Conservation (phyloP, 345 rosid species). For the Camelina laxa region DNA sequence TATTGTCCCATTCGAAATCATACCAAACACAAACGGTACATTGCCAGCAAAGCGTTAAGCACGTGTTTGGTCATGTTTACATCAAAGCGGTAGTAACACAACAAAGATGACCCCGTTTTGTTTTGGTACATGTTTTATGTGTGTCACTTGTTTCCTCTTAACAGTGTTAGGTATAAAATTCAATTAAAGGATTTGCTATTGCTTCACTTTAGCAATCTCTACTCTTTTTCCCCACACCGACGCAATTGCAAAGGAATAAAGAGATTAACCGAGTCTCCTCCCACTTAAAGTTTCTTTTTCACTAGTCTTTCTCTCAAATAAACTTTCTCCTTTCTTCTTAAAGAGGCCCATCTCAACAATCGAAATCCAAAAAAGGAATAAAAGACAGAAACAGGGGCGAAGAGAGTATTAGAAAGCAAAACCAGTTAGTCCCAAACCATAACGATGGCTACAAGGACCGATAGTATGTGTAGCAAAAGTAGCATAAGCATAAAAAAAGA, state of each 20-base stretch:
- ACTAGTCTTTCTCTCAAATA: background rate
- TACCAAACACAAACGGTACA: conserved; percentile 16
- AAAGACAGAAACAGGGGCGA: background rate
- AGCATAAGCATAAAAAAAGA: conserved; percentile 27
- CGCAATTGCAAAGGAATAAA: background rate
- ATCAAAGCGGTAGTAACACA: background rate
- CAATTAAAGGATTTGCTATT: background rate
- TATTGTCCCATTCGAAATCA: background rate
- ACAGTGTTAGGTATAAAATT: background rate
- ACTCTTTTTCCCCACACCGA: background rate
- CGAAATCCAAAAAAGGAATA: background rate
- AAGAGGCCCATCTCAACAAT: background rate
- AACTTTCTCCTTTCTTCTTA: background rate
- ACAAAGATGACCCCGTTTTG: conserved; percentile 4
- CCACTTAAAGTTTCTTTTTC: background rate
- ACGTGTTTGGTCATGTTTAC: conserved; percentile 24
- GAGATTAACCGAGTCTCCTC: conserved; percentile 1
- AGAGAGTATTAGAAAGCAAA: conserved; percentile 19
- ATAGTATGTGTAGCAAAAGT: conserved; percentile 25
- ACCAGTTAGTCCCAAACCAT: conserved; percentile 20
- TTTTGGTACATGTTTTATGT: background rate
- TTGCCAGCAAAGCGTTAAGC: conserved; percentile 2
- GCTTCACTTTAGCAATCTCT: background rate
- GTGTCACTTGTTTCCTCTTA: background rate
- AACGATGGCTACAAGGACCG: conserved; percentile 35